phyloP scores from a whole-genome alignment of 2,329 filamentous ascomycete species.

The Beauveria bassiana region DNA sequence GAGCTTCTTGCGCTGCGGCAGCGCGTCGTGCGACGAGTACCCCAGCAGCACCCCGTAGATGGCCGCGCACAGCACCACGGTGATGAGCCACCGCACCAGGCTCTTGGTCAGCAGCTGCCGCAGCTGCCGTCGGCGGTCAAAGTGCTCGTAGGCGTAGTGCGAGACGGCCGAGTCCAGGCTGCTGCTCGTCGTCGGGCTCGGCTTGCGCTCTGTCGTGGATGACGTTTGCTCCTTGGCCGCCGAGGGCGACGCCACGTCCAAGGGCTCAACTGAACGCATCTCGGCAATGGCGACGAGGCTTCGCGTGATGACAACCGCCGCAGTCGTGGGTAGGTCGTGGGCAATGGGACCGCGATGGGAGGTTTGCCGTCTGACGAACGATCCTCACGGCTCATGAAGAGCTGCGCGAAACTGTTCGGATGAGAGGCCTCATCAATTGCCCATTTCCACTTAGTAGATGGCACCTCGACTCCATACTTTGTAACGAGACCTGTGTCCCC shows the following conservation, averaged over 20 bases:
- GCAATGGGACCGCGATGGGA: not conserved
- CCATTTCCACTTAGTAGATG: not conserved
- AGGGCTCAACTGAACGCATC: no score
- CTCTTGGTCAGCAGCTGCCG: constrained; percentile 14
- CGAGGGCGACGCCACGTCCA: no score
- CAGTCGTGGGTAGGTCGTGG: not conserved
- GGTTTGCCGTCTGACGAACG: not conserved
- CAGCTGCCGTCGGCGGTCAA: constrained; percentile 16
- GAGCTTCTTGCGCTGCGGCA: constrained; percentile 28
- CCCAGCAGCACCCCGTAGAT: constrained; percentile 22
- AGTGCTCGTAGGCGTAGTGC: constrained; percentile 17
- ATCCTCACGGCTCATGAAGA: not conserved
- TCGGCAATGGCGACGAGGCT: not conserved
- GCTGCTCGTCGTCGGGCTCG: not conserved
- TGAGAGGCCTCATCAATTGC: no score
- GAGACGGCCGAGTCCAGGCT: constrained; percentile 4
- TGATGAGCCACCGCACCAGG: constrained; percentile 21
- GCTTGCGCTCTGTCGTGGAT: not conserved
- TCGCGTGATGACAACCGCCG: not conserved
- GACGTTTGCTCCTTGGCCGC: no score
- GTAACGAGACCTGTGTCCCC: not conserved
- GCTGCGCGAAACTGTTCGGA: not conserved
- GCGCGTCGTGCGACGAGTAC: constrained; percentile 22
- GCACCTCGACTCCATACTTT: no score
- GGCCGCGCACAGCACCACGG: constrained; percentile 20